Percentiles rank a stretch among this genome's conserved stretches.
Conservation (phyloP, 2,329 filamentous ascomycete species). For the Diplodia corticola region DNA sequence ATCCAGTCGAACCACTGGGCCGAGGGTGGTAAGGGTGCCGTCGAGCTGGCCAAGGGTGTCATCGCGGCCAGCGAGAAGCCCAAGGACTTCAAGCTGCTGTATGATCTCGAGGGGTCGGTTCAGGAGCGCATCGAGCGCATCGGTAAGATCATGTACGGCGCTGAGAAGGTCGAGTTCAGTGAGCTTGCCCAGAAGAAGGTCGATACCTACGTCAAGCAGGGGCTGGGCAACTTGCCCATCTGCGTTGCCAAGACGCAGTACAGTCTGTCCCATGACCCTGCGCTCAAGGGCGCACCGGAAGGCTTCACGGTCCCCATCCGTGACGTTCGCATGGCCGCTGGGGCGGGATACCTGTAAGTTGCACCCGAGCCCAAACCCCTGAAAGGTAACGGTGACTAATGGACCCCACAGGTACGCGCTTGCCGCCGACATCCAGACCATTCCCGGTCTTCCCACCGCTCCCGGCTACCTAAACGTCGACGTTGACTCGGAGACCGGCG, state of each 20-base stretch:
- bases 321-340: slow-evolving; percentile 90
- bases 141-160: slow-evolving; percentile 91
- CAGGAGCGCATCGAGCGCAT: slow-evolving; percentile 91
- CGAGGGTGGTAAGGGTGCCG: slow-evolving; percentile 84
- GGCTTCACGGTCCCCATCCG: slow-evolving; percentile 94
- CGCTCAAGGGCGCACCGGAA: slow-evolving; percentile 89
- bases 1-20: slow-evolving; percentile 97
- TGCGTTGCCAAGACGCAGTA: slow-evolving; percentile 99
- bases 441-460: slow-evolving; percentile 90
- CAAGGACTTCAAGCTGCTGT: slow-evolving; percentile 83
- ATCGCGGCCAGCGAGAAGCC: slow-evolving; percentile 79
- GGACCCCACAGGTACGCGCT: slow-evolving; percentile 69
- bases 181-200: slow-evolving; percentile 95
- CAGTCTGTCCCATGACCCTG: slow-evolving; percentile 87
- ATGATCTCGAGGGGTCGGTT: slow-evolving; percentile 72
- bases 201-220: slow-evolving; percentile 89
- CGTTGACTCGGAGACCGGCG: slow-evolving; percentile 54
- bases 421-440: slow-evolving; percentile 97
- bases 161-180: slow-evolving; percentile 84
- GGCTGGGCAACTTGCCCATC: slow-evolving; percentile 89
- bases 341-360: slow-evolving; percentile 84
- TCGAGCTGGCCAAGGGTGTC: slow-evolving; percentile 85
- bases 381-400: slow-evolving; percentile 38
- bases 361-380: background rate
- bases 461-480: slow-evolving; percentile 96